These are phyloP conservation scores for Suhomyces vadensis DNA, from an alignment of 805 yeast species.

Conservation along the genomic window DNA sequence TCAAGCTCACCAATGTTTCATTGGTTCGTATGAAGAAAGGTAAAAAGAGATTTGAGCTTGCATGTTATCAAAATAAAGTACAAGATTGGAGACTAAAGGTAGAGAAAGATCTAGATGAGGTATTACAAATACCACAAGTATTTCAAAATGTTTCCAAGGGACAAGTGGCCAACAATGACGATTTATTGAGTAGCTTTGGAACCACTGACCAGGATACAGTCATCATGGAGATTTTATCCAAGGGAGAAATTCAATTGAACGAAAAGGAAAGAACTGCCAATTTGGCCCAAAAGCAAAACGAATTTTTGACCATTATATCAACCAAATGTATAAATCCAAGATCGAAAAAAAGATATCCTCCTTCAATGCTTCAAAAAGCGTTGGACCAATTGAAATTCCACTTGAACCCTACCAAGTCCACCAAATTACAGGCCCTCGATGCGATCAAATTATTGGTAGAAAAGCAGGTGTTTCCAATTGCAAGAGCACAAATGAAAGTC, in stretches of 20 bases:
- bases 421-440: slow-evolving; percentile 88
- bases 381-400: slow-evolving; percentile 77
- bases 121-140: slow-evolving; percentile 92
- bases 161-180: slow-evolving; percentile 86
- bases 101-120: slow-evolving; percentile 94
- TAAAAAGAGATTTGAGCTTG: slow-evolving; percentile 88
- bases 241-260: slow-evolving; percentile 93
- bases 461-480: slow-evolving; percentile 86
- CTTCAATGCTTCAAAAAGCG: slow-evolving; percentile 89
- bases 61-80: slow-evolving; percentile 95
- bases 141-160: slow-evolving; percentile 93
- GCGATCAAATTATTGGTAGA: slow-evolving; percentile 78
- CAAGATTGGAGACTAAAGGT: slow-evolving; percentile 89
- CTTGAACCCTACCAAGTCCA: slow-evolving; percentile 67
- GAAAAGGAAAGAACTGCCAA: slow-evolving; percentile 88
- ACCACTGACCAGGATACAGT: slow-evolving; percentile 73
- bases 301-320: slow-evolving; percentile 77
- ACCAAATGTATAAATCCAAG: slow-evolving; percentile 91
- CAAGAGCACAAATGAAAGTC: slow-evolving; percentile 90
- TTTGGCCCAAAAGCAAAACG: slow-evolving; percentile 71
- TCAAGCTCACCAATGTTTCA: slow-evolving; percentile 90
- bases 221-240: slow-evolving; percentile 76
- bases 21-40: slow-evolving; percentile 89
- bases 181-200: slow-evolving; percentile 70
- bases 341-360: slow-evolving; percentile 88